These are phyloP conservation scores for Beauveria caledonica DNA, from an alignment of 2,329 filamentous ascomycete species.

Conservation along the genomic window DNA sequence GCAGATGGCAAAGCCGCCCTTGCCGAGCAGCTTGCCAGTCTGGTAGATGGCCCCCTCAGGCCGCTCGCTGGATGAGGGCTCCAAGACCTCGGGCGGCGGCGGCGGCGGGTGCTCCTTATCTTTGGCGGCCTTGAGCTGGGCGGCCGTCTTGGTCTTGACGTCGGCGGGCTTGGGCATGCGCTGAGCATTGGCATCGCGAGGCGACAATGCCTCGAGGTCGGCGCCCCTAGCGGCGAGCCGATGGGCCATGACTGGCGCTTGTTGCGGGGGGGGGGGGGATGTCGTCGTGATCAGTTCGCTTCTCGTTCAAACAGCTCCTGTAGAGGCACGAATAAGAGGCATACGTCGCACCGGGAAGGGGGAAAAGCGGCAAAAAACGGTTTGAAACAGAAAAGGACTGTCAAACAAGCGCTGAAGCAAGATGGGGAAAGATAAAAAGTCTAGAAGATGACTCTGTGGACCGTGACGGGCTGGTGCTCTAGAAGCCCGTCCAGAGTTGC, in stretches of 20 bases:
- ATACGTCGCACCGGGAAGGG: neutral
- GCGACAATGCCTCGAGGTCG: conserved; percentile 56
- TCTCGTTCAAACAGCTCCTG: neutral
- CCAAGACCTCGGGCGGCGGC: conserved; percentile 50
- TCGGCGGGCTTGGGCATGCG: conserved; percentile 40
- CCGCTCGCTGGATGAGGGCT: conserved; percentile 60
- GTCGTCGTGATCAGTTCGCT: conserved; percentile 1
- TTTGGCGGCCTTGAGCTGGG: conserved; percentile 47
- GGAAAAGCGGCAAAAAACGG: neutral
- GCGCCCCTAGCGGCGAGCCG: conserved; percentile 40
- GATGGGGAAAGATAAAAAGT: conserved; percentile 8
- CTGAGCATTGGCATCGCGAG: conserved; percentile 56
- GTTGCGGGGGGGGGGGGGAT: neutral
- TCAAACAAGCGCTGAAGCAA: conserved; percentile 7
- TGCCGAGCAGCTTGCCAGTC: conserved; percentile 66
- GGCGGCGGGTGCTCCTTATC: conserved; percentile 61
- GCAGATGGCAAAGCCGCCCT: conserved; percentile 77
- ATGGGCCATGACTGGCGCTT: conserved; percentile 33
- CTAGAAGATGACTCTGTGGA: conserved; percentile 10
- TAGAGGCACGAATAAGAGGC: neutral
- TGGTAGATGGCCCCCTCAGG: conserved; percentile 64
- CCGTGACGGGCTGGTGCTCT: neutral
- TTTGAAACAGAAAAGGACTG: neutral
- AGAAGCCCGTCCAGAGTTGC: neutral
- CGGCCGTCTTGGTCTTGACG: conserved; percentile 43